Evolutionary conservation across 2,329 filamentous ascomycete species (phyloP).

Genomic region (Myriosclerotinia scirpicola): DNA sequence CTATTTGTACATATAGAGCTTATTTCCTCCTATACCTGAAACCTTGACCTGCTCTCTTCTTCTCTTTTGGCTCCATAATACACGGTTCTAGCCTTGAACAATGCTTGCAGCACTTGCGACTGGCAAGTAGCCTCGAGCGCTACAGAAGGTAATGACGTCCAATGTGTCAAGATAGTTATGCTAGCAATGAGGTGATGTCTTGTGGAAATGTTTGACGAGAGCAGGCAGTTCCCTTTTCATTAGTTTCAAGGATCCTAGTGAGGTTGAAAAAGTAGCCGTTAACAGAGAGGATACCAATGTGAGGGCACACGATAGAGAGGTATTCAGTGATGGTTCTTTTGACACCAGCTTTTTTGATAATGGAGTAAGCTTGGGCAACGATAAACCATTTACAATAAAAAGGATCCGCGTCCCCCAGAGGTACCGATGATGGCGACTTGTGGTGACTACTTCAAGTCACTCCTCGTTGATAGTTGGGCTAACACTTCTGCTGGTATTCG

Average conservation of each 20-base stretch:
- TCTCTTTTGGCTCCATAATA: too few species aligned
- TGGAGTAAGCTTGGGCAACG: constrained; percentile 32
- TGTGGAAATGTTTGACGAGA: constrained; percentile 28
- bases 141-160: constrained; percentile 33
- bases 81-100: constrained; percentile 2
- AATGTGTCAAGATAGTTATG: constrained; percentile 30
- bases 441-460: too few species aligned
- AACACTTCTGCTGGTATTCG: too few species aligned
- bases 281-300: constrained; percentile 31
- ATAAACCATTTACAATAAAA: constrained; percentile 35
- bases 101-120: neutral
- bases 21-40: too few species aligned
- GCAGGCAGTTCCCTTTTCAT: constrained; percentile 23
- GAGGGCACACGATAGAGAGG: constrained; percentile 27
- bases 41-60: too few species aligned
- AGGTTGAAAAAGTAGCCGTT: constrained; percentile 30
- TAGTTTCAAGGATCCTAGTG: constrained; percentile 29
- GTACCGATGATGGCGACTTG: constrained; percentile 29
- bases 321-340: constrained; percentile 29
- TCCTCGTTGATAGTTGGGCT: too few species aligned
- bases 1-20: too few species aligned
- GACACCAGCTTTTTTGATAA: constrained; percentile 30
- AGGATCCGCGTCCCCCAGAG: constrained; percentile 31
- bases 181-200: constrained; percentile 27
- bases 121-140: constrained; percentile 13